Base-by-base conservation (phyloP, 1,284 basidiomycete species). In the Cryptococcus maquisensis region DNA sequence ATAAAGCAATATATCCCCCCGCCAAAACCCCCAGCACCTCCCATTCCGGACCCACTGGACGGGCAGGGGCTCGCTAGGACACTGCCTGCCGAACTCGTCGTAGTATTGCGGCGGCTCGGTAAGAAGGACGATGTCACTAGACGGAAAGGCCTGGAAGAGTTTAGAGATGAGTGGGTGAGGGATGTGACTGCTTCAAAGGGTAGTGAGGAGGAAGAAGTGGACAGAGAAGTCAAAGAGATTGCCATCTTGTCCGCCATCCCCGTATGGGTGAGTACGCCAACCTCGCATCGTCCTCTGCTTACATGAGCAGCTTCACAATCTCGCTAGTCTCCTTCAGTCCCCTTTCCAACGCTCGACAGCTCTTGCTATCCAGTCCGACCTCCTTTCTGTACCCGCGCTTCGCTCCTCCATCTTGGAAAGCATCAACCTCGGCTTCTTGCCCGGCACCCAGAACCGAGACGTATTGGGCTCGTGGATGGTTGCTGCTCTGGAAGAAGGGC, bases 51-150 rank as follows among this genome's bases (percentile, higher is more conserved):
- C 79, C 96, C 96, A 5, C 81, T 98, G 49, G 95, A 98, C 69
- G 84, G 86, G 0, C 85, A 86, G 21, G 92, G 92, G 0, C 80
- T 97, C 9, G 87, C 83, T 12, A 81, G 85, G 66, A 78, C 78
- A n/a, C 76, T 94, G 12, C 86, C 88, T 0, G 82, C 92, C 0
- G 91, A 94, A 46, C 80, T 98, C 18, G 81, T 95, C 15, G 84
- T 98, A 21, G 82, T 92, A 1, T 80, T 98, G 47, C 79, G 90
- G 49, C 83, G 85, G 52, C 79, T 98, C 43, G 85, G 83, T 32
- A 98, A 98, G 82, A 97, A 96, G 79, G 93, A 96, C 60, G 82
- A 84, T 18, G 83, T 91, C 41, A 98, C 95, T 1, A 87, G 92
- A 69, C 79, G 83, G 16, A 86, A 88, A 63, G 93, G 91, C 0